Percentiles rank a stretch among this genome's conserved stretches.
Conservation (phyloP, 106 monocot genomes). For the Narthecium ossifragum region DNA sequence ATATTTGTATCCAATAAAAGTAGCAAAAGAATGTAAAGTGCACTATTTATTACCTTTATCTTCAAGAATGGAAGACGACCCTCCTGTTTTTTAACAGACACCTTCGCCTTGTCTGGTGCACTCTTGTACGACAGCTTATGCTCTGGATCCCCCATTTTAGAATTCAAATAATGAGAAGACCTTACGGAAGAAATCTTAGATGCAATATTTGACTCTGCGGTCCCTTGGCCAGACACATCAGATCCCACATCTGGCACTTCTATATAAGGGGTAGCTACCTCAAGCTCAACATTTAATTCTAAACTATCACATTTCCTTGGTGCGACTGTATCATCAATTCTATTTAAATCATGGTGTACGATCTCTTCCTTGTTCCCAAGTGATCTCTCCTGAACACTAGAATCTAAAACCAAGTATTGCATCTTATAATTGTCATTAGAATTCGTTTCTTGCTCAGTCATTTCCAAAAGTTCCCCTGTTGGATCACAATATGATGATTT, state of each 20-base stretch:
- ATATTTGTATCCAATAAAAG: not conserved
- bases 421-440: constrained; percentile 6
- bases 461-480: not conserved
- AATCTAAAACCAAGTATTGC: constrained; percentile 3
- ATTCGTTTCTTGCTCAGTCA: constrained; percentile 4
- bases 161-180: not conserved
- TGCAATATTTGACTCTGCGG: not conserved
- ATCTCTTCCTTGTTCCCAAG: not conserved
- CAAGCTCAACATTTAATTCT: not conserved
- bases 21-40: not conserved
- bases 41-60: constrained; percentile 11
- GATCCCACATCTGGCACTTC: not conserved
- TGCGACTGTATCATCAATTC: not conserved
- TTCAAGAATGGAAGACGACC: constrained; percentile 5
- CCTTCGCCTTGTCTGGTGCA: constrained; percentile 7
- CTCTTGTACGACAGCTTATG: not conserved
- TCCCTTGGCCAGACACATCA: not conserved
- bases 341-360: not conserved
- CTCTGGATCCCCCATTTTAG: constrained; percentile 2
- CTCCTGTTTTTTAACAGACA: constrained; percentile 8
- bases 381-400: not conserved
- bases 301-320: not conserved
- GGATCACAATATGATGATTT: not conserved
- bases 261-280: not conserved
- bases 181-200: not conserved